Conservation (phyloP, 2,329 filamentous ascomycete species). For the Saccharata proteae region DNA sequence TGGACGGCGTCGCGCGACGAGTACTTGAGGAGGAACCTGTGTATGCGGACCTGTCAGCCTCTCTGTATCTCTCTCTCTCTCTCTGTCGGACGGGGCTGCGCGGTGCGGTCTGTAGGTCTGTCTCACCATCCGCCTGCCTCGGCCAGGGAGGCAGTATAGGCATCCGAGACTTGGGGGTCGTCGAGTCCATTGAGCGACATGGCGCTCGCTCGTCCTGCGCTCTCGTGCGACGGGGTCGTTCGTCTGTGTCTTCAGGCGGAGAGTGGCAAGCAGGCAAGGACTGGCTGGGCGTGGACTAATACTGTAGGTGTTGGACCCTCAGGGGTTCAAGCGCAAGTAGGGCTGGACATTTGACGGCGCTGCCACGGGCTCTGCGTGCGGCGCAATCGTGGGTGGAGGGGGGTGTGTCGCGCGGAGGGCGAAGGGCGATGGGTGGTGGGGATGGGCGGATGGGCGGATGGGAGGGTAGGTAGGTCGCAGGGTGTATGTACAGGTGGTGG, state of each 20-base stretch:
- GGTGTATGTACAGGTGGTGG: too few relatives aligned
- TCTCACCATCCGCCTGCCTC: conserved; percentile 92
- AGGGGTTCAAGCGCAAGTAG: conserved; percentile 9
- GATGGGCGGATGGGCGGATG: neutral
- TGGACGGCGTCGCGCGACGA: conserved; percentile 76
- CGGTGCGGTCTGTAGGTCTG: conserved; percentile 7
- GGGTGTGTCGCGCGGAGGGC: neutral
- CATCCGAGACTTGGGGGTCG: conserved; percentile 65
- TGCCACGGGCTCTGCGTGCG: conserved; percentile 1
- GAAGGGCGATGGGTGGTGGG: neutral
- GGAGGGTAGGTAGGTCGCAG: neutral
- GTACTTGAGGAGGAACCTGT: conserved; percentile 91
- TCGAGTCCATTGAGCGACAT: conserved; percentile 98
- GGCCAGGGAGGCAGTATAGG: conserved; percentile 63
- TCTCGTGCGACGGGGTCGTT: conserved; percentile 9
- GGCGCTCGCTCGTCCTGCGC: conserved; percentile 10
- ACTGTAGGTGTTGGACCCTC: conserved; percentile 9
- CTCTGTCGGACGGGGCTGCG: conserved; percentile 9
- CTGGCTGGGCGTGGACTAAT: too few relatives aligned
- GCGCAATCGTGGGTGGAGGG: neutral
- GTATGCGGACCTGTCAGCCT: conserved; percentile 15
- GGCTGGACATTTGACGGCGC: conserved; percentile 8
- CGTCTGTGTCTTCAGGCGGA: conserved; percentile 4
- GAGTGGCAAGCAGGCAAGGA: conserved; percentile 8
- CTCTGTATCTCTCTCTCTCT: neutral